A percentile compares a stretch with the other conserved stretches of the same genome.
These are phyloP conservation scores for Amauroascus niger DNA, from an alignment of 2,329 filamentous ascomycete genomes.

Conservation along the genomic window DNA sequence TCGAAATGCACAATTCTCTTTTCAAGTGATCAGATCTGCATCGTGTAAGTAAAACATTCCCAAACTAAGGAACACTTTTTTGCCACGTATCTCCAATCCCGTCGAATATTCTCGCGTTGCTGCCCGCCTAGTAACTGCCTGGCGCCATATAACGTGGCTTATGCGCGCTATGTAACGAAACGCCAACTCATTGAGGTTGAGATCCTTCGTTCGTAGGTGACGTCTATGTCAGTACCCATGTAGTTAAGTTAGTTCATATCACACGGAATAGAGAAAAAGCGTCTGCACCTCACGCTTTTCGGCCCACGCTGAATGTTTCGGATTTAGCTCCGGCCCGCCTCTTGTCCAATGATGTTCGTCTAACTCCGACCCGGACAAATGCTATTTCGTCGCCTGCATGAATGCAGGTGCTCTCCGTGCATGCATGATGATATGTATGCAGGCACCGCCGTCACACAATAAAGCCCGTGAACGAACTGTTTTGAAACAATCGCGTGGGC, in stretches of 20 bases:
- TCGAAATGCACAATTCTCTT: neutral
- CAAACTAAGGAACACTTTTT: neutral
- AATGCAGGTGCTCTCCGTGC: neutral
- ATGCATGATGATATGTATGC: neutral
- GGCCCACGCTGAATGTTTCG: neutral
- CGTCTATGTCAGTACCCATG: no score
- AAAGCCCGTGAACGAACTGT: neutral
- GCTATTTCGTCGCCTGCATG: neutral
- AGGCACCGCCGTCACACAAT: conserved; percentile 1
- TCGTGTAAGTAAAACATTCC: neutral
- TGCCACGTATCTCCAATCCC: neutral
- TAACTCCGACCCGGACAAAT: neutral
- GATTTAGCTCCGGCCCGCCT: conserved; percentile 2
- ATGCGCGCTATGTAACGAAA: neutral
- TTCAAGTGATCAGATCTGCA: neutral
- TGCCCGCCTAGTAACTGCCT: neutral
- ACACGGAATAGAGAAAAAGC: no score
- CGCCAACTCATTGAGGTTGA: neutral
- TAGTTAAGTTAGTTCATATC: no score
- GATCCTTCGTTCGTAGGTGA: neutral
- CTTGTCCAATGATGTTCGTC: neutral
- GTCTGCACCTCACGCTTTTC: neutral
- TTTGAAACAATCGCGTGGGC: conserved; percentile 4
- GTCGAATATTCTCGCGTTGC: neutral
- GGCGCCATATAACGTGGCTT: neutral